Conservation (phyloP, 768 basidiomycete species). For the Trametes coccinea region DNA sequence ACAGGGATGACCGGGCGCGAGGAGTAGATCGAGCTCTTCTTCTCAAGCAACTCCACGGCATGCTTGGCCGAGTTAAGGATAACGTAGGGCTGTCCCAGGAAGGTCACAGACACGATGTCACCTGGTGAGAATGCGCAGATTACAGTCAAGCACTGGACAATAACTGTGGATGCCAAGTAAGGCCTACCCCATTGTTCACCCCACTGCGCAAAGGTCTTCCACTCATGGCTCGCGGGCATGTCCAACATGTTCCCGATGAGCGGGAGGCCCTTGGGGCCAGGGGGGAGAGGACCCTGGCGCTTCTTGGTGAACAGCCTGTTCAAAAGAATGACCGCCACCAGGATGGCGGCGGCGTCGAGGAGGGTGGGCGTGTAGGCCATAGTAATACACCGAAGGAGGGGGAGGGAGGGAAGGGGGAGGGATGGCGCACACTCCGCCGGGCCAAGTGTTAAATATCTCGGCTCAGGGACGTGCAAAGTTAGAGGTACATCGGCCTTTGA, state of each 20-base stretch:
- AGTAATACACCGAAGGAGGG: constrained; percentile 1
- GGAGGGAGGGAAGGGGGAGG: constrained; percentile 1
- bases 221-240: constrained; percentile 28
- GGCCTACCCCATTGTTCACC: constrained; percentile 27
- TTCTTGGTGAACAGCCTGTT: constrained; percentile 18
- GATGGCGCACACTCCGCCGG: not conserved
- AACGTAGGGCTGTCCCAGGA: constrained; percentile 32
- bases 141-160: not conserved
- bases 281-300: constrained; percentile 25
- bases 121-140: constrained; percentile 21
- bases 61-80: constrained; percentile 31
- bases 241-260: constrained; percentile 29
- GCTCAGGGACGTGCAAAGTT: constrained; percentile 7
- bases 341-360: constrained; percentile 19
- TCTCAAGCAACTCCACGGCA: constrained; percentile 34
- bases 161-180: no score
- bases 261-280: constrained; percentile 29
- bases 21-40: constrained; percentile 34
- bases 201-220: constrained; percentile 27
- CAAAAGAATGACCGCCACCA: constrained; percentile 22
- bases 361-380: constrained; percentile 22
- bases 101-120: constrained; percentile 30
- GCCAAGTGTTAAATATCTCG: constrained; percentile 1
- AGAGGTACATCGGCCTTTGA: not conserved
- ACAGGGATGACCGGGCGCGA: constrained; percentile 30